phyloP scores from a whole-genome alignment of 2,329 filamentous ascomycete species.

The Arthrinium puccinioides region DNA sequence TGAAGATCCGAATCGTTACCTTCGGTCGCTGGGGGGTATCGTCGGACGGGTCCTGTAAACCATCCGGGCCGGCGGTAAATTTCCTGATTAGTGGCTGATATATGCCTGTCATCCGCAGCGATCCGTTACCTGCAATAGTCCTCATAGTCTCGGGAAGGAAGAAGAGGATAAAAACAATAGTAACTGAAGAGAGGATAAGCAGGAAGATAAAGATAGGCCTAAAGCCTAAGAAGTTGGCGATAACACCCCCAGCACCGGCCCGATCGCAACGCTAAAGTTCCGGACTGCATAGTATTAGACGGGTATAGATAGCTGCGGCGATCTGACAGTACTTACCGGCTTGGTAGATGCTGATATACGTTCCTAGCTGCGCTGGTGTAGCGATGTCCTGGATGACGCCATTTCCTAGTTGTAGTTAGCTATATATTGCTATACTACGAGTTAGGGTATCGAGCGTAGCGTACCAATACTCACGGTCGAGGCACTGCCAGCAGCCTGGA shows the following conservation, averaged over 20 bases:
- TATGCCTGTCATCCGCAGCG: constrained; percentile 13
- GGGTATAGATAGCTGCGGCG: neutral
- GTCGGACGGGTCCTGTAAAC: constrained; percentile 8
- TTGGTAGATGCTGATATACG: constrained; percentile 23
- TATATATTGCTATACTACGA: no score
- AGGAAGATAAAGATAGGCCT: constrained; percentile 24
- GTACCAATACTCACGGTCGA: constrained; percentile 39
- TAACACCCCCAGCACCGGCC: constrained; percentile 24
- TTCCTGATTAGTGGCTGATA: constrained; percentile 14
- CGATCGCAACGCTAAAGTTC: constrained; percentile 22
- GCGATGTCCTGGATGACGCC: constrained; percentile 26
- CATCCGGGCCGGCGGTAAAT: constrained; percentile 7
- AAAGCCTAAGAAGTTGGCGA: constrained; percentile 20
- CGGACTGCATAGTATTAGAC: constrained; percentile 9
- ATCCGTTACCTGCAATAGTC: constrained; percentile 19
- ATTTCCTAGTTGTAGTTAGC: constrained; percentile 15
- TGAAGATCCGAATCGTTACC: constrained; percentile 21
- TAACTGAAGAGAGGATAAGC: constrained; percentile 12
- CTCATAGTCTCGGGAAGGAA: constrained; percentile 21
- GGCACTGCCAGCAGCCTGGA: constrained; percentile 41
- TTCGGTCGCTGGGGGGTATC: constrained; percentile 6
- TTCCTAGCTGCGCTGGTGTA: constrained; percentile 18
- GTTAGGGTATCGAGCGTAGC: neutral
- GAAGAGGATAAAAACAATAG: constrained; percentile 14
- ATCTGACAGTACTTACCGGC: constrained; percentile 15